Conservation (phyloP, 305 asterid species). For the Fraxinus baroniana region DNA sequence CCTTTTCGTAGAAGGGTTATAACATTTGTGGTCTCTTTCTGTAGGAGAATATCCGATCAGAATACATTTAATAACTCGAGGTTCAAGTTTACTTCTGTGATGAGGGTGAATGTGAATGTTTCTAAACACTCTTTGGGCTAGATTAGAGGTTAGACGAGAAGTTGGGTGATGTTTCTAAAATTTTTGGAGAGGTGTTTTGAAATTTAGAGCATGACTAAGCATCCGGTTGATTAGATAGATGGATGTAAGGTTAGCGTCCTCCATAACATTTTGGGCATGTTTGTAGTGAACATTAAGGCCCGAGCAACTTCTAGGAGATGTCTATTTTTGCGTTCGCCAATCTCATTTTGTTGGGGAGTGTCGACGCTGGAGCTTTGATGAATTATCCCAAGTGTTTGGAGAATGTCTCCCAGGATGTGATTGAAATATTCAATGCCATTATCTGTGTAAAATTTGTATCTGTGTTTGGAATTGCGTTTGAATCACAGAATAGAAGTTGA, state of each 20-base stretch:
- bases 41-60: no score
- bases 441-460: neutral
- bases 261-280: neutral
- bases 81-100: neutral
- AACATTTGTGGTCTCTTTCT: no score
- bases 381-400: neutral
- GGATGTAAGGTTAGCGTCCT: neutral
- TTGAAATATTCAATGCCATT: no score
- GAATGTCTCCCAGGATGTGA: neutral
- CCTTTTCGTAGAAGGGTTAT: no score
- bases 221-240: neutral
- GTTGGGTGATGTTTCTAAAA: no score
- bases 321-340: neutral
- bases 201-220: neutral
- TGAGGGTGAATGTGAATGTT: no score
- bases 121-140: no score
- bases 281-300: neutral
- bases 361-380: no score
- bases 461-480: neutral
- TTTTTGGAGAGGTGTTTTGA: no score
- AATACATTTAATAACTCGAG: neutral
- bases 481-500: no score
- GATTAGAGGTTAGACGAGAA: no score
- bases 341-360: no score
- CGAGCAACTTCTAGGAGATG: neutral